These are phyloP conservation scores for Zalaria sp. DNA, from an alignment of 2,329 filamentous ascomycete species.

Conservation along the genomic window DNA sequence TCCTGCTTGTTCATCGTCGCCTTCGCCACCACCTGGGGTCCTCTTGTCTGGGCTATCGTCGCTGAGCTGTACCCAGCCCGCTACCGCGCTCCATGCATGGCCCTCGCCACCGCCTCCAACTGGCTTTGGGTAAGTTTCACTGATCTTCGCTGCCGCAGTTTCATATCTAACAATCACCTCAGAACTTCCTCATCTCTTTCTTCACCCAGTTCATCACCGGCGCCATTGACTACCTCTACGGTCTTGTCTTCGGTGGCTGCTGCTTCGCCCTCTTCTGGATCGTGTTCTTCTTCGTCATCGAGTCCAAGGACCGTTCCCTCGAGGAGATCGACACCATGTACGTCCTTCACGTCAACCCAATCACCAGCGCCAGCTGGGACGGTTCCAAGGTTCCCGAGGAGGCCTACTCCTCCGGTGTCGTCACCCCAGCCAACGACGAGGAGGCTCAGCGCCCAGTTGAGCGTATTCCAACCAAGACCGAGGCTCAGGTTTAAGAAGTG, in stretches of 20 bases:
- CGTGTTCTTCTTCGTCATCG: conserved; percentile 26
- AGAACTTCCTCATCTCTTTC: conserved; percentile 26
- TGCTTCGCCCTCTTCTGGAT: conserved; percentile 18
- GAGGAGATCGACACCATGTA: conserved; percentile 15
- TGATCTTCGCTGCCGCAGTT: too few species aligned
- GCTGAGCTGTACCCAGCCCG: conserved; percentile 20
- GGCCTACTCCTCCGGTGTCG: conserved; percentile 7
- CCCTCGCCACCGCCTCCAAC: conserved; percentile 28
- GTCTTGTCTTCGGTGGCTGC: conserved; percentile 25
- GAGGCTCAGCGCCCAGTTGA: conserved; percentile 1
- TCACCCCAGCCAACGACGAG: not conserved
- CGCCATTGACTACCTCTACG: conserved; percentile 24
- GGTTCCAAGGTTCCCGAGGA: conserved; percentile 15
- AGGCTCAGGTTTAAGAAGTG: too few species aligned
- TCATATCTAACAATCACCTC: too few species aligned
- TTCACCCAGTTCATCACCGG: conserved; percentile 22
- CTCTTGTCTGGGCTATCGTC: conserved; percentile 20
- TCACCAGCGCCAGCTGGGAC: conserved; percentile 16
- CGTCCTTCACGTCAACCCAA: conserved; percentile 11
- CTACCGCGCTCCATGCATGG: conserved; percentile 30
- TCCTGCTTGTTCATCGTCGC: conserved; percentile 21
- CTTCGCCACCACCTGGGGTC: conserved; percentile 22
- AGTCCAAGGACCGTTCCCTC: conserved; percentile 21
- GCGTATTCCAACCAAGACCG: conserved; percentile 3
- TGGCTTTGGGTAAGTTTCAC: conserved; percentile 18